phyloP scores from a whole-genome alignment of 768 basidiomycete species.

The Coprinopsis strossmayeri region DNA sequence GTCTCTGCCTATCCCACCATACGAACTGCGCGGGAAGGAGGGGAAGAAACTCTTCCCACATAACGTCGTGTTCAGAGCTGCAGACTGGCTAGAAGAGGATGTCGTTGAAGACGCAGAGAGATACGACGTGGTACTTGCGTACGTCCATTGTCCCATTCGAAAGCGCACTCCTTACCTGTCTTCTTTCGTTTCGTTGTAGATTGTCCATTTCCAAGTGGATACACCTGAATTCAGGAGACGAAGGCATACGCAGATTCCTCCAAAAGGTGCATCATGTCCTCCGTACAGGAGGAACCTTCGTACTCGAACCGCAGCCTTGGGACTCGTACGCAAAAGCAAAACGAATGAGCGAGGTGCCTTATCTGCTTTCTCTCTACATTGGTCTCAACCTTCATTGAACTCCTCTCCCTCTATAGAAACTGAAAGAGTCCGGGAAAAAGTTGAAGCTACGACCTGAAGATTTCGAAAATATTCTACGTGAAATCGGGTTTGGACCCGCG shows the following conservation, averaged over 20 bases:
- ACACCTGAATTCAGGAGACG: constrained; percentile 76
- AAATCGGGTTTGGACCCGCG: constrained; percentile 51
- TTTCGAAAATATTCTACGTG: constrained; percentile 46
- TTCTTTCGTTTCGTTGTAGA: constrained; percentile 3
- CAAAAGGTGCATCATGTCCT: constrained; percentile 50
- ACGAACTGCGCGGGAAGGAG: constrained; percentile 9
- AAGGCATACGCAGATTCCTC: constrained; percentile 66
- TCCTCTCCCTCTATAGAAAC: constrained; percentile 26
- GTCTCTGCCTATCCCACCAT: constrained; percentile 59
- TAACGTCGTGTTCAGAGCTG: constrained; percentile 64
- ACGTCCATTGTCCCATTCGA: not conserved
- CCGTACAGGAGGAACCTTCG: constrained; percentile 55
- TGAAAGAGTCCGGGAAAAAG: constrained; percentile 54
- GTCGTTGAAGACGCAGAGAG: constrained; percentile 23
- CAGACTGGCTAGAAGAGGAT: constrained; percentile 61
- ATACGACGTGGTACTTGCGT: not conserved
- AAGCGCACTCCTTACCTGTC: constrained; percentile 15
- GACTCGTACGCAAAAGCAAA: constrained; percentile 75
- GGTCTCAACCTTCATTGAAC: not conserved
- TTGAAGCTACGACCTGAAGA: constrained; percentile 57
- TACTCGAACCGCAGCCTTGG: constrained; percentile 85
- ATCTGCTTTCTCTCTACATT: not conserved
- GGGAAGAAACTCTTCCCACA: constrained; percentile 66
- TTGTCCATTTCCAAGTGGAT: constrained; percentile 65
- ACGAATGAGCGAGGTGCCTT: constrained; percentile 51